These are phyloP conservation scores for Microbotryum saponariae DNA, from an alignment of 1,284 basidiomycete species.

Conservation along the genomic window DNA sequence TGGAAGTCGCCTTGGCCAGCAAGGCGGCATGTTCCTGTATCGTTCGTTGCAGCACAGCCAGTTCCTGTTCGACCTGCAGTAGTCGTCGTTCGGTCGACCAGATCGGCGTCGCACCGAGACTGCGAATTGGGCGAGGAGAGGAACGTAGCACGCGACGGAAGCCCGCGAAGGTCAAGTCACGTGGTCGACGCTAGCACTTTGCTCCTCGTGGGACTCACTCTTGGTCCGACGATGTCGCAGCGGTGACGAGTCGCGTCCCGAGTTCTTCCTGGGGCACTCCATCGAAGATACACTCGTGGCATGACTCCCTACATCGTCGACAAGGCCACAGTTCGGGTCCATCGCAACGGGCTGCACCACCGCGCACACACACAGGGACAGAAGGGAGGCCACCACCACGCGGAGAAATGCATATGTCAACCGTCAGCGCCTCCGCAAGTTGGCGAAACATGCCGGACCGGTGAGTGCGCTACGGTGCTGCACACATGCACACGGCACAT, in stretches of 20 bases:
- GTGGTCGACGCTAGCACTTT: not conserved
- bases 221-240: not conserved
- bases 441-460: no score
- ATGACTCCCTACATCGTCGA: conserved; percentile 17
- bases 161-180: not conserved
- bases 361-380: no score
- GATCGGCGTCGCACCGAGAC: not conserved
- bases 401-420: no score
- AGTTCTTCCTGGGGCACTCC: conserved; percentile 14
- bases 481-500: no score
- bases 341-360: conserved; percentile 19
- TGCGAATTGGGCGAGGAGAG: not conserved
- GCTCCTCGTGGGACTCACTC: not conserved
- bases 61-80: conserved; percentile 3
- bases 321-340: conserved; percentile 24
- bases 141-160: not conserved
- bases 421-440: no score
- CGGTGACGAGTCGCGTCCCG: not conserved
- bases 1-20: conserved; percentile 1
- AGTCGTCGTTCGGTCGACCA: conserved; percentile 1
- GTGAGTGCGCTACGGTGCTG: no score
- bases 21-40: conserved; percentile 3
- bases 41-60: not conserved
- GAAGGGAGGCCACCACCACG: no score
- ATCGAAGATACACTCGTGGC: conserved; percentile 26